These are phyloP conservation scores for Epichloe bromicola DNA, from an alignment of 2,329 filamentous ascomycete species.

Conservation along the genomic window DNA sequence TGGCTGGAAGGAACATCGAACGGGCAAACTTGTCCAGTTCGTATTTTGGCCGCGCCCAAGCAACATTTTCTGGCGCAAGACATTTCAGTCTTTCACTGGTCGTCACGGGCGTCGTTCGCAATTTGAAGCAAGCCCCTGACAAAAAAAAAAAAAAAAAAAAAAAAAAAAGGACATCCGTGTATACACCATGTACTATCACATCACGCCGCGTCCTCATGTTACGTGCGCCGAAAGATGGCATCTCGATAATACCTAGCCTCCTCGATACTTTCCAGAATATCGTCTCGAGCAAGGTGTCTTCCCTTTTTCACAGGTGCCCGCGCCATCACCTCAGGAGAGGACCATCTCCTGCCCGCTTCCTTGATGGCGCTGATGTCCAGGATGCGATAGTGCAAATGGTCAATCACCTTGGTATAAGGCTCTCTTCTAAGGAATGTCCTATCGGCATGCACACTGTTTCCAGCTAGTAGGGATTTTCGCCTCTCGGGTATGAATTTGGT, in stretches of 20 bases:
- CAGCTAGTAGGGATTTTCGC: constrained; percentile 62
- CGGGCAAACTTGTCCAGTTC: too few relatives aligned
- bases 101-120: not conserved
- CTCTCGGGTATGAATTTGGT: constrained; percentile 53
- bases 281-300: constrained; percentile 70
- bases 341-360: constrained; percentile 79
- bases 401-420: constrained; percentile 61
- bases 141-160: not conserved
- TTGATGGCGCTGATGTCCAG: constrained; percentile 88
- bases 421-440: constrained; percentile 61
- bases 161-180: not conserved
- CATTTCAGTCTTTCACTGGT: too few relatives aligned
- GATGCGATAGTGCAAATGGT: constrained; percentile 78
- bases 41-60: too few relatives aligned
- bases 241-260: constrained; percentile 78
- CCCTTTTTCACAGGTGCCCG: constrained; percentile 64
- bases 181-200: not conserved
- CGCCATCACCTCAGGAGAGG: constrained; percentile 30
- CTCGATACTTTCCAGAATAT: constrained; percentile 89
- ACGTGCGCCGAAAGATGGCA: constrained; percentile 43
- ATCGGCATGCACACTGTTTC: constrained; percentile 89
- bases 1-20: too few relatives aligned
- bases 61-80: too few relatives aligned
- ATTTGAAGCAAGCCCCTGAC: not conserved
- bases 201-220: not conserved